phyloP scores from a whole-genome alignment of 805 yeast species.

The Pichia paraexigua region DNA sequence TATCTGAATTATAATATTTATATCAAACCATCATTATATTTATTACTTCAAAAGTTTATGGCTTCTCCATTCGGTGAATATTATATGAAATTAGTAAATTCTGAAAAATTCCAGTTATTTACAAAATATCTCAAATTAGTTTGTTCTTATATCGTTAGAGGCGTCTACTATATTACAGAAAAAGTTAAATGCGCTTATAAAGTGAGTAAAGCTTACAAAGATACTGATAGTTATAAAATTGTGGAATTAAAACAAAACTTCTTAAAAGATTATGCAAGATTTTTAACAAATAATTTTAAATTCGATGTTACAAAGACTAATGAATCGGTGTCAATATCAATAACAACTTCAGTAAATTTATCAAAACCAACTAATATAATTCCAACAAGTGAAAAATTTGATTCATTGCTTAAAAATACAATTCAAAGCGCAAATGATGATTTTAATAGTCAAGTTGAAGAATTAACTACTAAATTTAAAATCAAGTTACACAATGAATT shows the following conservation, averaged over 20 bases:
- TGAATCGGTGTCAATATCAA: constrained; percentile 15
- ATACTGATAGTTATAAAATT: constrained; percentile 20
- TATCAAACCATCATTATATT: constrained; percentile 16
- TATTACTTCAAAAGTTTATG: constrained; percentile 9
- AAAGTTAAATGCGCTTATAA: constrained; percentile 13
- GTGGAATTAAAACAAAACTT: constrained; percentile 27
- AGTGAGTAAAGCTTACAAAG: constrained; percentile 18
- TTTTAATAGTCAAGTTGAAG: constrained; percentile 31
- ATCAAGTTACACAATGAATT: constrained; percentile 25
- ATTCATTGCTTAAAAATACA: constrained; percentile 29
- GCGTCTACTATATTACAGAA: constrained; percentile 8
- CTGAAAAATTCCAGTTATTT: constrained; percentile 8
- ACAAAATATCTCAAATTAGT: constrained; percentile 3
- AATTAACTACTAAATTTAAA: constrained; percentile 23
- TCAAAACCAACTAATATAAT: constrained; percentile 3
- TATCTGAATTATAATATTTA: constrained; percentile 19
- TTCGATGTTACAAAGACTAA: neutral
- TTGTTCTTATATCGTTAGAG: constrained; percentile 3
- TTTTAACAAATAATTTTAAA: constrained; percentile 6
- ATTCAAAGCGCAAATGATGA: constrained; percentile 32
- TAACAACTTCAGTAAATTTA: neutral
- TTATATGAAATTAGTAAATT: constrained; percentile 8
- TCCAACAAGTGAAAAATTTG: constrained; percentile 23
- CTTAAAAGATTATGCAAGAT: constrained; percentile 11
- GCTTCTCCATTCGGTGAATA: constrained; percentile 18